A percentile compares a stretch with the other conserved stretches of the same genome.
Conservation (phyloP, 1,284 basidiomycete genomes). For the Calocybe gambosa region DNA sequence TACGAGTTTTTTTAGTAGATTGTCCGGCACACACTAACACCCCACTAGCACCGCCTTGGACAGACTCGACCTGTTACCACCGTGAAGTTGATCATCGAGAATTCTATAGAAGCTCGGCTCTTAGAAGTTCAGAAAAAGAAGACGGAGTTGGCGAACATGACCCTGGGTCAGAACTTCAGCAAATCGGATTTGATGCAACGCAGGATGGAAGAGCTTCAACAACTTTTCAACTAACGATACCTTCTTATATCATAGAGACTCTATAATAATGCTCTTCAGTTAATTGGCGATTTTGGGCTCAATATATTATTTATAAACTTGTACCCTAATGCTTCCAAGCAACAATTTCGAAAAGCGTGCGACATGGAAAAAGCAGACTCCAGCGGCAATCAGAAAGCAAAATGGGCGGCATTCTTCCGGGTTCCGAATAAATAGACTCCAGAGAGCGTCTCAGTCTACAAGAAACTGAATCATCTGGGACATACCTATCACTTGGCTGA, state of each 20-base stretch:
- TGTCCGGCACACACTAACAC: slow-evolving; percentile 10
- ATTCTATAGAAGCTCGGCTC: slow-evolving; percentile 88
- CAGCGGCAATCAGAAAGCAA: slow-evolving; percentile 56
- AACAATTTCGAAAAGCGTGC: neutral
- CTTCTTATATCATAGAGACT: slow-evolving; percentile 16
- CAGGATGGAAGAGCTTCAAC: slow-evolving; percentile 76
- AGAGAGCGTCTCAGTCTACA: neutral
- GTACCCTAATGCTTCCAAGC: slow-evolving; percentile 7
- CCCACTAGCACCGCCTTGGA: slow-evolving; percentile 80
- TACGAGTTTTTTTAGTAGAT: slow-evolving; percentile 26
- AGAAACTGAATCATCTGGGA: neutral
- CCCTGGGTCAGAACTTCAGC: slow-evolving; percentile 74
- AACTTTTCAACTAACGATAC: slow-evolving; percentile 49
- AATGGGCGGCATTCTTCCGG: slow-evolving; percentile 67
- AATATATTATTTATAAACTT: slow-evolving; percentile 10
- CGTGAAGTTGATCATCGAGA: slow-evolving; percentile 92
- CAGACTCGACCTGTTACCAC: slow-evolving; percentile 91
- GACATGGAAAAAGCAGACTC: neutral
- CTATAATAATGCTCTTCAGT: slow-evolving; percentile 18
- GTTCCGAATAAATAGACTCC: slow-evolving; percentile 69
- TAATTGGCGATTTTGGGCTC: slow-evolving; percentile 12
- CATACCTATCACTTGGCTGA: slow-evolving; percentile 62
- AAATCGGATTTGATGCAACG: slow-evolving; percentile 80
- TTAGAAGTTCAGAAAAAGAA: slow-evolving; percentile 94
- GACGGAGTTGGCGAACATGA: slow-evolving; percentile 87